A percentile compares a stretch with the other conserved stretches of the same genome.
phyloP scores from a whole-genome alignment of 306 rosid species.

The Corylus heterophylla region DNA sequence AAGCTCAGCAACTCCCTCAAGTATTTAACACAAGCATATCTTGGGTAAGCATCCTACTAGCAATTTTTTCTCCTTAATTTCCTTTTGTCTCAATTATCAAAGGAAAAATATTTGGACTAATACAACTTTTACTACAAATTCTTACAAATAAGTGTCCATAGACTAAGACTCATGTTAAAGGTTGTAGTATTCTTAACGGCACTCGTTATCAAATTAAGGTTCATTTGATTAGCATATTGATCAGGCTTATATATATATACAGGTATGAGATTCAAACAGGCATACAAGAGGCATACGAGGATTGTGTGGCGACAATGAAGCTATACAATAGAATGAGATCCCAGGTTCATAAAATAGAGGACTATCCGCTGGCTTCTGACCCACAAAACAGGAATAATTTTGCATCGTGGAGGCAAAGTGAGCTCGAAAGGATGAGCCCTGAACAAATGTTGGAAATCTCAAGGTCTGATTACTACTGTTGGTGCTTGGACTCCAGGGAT shows the following conservation, averaged over 20 bases:
- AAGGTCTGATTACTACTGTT: constrained; percentile 90
- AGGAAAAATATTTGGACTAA: too few relatives aligned
- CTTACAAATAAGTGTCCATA: too few relatives aligned
- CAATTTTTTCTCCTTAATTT: not conserved
- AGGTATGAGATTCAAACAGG: constrained; percentile 93
- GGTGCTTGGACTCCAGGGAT: constrained; percentile 77
- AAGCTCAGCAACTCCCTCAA: constrained; percentile 94
- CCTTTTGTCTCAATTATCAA: not conserved
- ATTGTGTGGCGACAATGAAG: constrained; percentile 83
- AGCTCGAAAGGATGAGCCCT: constrained; percentile 82
- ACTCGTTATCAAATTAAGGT: too few relatives aligned
- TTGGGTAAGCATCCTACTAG: constrained; percentile 57
- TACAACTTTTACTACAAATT: too few relatives aligned
- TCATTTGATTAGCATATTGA: not conserved
- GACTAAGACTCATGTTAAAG: too few relatives aligned
- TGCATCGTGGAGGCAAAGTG: constrained; percentile 69
- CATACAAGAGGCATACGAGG: constrained; percentile 82
- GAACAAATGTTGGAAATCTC: constrained; percentile 80
- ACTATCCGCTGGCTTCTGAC: constrained; percentile 66
- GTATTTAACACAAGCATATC: constrained; percentile 83
- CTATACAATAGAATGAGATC: constrained; percentile 80
- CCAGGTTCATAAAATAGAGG: constrained; percentile 62
- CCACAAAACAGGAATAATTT: constrained; percentile 72
- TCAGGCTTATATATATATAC: not conserved
- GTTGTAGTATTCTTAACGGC: too few relatives aligned